A percentile compares a stretch with the other conserved stretches of the same genome.
Evolutionary conservation across 2,329 filamentous ascomycete species (phyloP).

Genomic region (Diaporthe sp.): DNA sequence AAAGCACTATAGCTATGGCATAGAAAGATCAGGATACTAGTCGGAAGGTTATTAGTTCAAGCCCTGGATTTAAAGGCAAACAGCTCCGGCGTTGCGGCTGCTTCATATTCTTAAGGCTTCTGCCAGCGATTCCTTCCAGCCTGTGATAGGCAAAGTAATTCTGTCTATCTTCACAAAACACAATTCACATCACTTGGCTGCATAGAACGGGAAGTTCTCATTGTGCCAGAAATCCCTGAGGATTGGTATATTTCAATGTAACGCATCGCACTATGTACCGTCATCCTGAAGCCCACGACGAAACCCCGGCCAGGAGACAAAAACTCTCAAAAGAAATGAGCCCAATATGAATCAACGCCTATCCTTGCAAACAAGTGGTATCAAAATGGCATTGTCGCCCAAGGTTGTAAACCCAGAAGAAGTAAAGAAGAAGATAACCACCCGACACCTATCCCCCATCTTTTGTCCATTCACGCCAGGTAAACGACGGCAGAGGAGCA

Average conservation of each 20-base stretch:
- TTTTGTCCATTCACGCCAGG: conserved; percentile 10
- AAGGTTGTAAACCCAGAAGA: conserved; percentile 1
- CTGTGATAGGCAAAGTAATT: not conserved
- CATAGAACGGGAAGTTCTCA: not conserved
- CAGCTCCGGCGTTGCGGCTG: too few relatives aligned
- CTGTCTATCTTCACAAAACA: not conserved
- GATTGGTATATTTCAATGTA: conserved; percentile 2
- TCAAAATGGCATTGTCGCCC: conserved; percentile 29
- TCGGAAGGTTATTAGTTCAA: not conserved
- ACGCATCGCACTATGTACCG: not conserved
- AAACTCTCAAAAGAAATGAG: not conserved
- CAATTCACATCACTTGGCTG: not conserved
- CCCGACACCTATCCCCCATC: not conserved
- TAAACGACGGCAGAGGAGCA: conserved; percentile 17
- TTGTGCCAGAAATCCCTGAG: not conserved
- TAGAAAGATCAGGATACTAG: not conserved
- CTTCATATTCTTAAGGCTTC: not conserved
- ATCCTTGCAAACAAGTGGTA: conserved; percentile 31
- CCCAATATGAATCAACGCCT: conserved; percentile 11
- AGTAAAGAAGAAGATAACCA: not conserved
- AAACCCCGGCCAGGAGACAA: not conserved
- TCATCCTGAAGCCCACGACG: not conserved
- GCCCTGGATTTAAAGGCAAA: too few relatives aligned
- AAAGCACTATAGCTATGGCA: not conserved
- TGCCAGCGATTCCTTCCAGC: not conserved